Evolutionary conservation across 139 green algal genomes (phyloP).

Genomic region (Chlorella sp.): DNA sequence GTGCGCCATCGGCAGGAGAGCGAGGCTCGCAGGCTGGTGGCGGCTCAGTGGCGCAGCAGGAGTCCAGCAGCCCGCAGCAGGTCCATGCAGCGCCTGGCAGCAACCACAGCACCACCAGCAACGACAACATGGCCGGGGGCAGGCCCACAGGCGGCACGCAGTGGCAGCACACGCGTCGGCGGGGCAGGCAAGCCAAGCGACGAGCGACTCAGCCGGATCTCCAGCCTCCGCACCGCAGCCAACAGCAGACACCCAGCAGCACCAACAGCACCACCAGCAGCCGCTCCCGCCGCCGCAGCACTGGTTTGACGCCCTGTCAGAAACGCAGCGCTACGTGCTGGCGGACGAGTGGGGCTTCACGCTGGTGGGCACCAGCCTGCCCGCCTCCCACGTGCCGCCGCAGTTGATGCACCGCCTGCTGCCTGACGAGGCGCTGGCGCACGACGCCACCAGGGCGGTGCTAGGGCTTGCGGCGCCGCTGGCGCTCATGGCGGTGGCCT

Average conservation of each 20-base stretch:
- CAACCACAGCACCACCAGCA: not conserved
- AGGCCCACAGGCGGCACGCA: not conserved
- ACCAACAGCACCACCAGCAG: not conserved
- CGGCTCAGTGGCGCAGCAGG: too few species aligned
- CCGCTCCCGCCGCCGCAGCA: not conserved
- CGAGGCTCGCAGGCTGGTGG: too few species aligned
- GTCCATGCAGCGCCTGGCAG: too few species aligned
- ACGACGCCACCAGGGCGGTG: not conserved
- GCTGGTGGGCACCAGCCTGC: slow-evolving; percentile 17
- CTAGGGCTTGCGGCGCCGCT: slow-evolving; percentile 14
- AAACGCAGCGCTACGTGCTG: slow-evolving; percentile 18
- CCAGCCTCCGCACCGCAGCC: not conserved
- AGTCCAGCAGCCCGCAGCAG: too few species aligned
- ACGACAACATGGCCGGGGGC: not conserved
- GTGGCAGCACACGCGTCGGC: not conserved
- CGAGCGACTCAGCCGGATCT: too few species aligned
- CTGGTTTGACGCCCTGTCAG: slow-evolving; percentile 9
- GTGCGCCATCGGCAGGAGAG: too few species aligned
- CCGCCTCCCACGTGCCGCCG: slow-evolving; percentile 8
- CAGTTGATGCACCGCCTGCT: slow-evolving; percentile 2
- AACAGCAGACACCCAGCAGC: not conserved
- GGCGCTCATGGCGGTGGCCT: slow-evolving; percentile 30
- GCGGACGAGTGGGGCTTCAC: slow-evolving; percentile 33
- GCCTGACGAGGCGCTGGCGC: not conserved
- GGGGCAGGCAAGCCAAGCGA: not conserved